These are phyloP conservation scores for Cryptosporidium xiaoi DNA, from an alignment of 169 alveolate species.

Conservation along the genomic window DNA sequence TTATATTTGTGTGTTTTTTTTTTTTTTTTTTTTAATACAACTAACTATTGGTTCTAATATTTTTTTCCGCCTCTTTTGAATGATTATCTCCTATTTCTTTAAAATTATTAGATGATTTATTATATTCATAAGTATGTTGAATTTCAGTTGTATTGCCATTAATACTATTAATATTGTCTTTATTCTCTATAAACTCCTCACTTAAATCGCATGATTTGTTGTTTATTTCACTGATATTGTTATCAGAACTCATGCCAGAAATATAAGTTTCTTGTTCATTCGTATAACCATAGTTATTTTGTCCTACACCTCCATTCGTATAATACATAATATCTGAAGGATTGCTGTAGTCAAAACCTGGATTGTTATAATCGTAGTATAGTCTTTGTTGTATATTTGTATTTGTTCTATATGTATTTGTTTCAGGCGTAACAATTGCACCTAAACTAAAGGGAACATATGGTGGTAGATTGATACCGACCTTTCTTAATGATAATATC, in stretches of 20 bases:
- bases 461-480: conserved; percentile 72
- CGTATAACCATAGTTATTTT: neutral
- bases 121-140: neutral
- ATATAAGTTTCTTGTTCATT: neutral
- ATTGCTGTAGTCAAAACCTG: neutral
- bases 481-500: conserved; percentile 71
- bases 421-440: conserved; percentile 48
- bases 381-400: conserved; percentile 6
- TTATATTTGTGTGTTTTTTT: neutral
- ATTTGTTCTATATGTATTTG: conserved; percentile 21
- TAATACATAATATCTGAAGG: neutral
- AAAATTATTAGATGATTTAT: neutral
- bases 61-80: neutral
- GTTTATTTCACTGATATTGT: neutral
- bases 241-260: conserved; percentile 1
- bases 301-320: neutral
- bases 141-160: neutral
- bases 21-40: neutral
- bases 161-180: neutral
- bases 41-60: neutral
- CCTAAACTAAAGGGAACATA: conserved; percentile 74
- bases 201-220: neutral
- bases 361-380: neutral
- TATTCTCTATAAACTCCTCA: neutral
- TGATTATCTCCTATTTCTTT: neutral